A percentile compares a stretch with the other conserved stretches of the same genome.
Conservation (phyloP, 257 asterid genomes). For the Nicotiana attenuata region DNA sequence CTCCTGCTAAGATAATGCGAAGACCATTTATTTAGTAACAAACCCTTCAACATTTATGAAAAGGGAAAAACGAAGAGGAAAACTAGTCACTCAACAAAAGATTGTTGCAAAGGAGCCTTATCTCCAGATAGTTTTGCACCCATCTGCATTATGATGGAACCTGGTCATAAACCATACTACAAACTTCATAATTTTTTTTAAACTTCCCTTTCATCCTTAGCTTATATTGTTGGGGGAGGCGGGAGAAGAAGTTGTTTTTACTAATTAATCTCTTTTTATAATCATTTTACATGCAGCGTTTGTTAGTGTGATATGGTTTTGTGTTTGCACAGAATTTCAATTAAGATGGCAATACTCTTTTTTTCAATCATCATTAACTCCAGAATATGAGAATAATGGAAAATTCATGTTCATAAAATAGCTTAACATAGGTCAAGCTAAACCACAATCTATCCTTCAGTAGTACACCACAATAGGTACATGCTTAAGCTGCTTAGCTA, state of each 20-base stretch:
- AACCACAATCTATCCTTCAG: neutral
- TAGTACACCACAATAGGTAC: neutral
- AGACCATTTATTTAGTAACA: neutral
- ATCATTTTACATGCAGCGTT: neutral
- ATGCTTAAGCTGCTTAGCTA: neutral
- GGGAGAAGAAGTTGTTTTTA: neutral
- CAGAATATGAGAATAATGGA: neutral
- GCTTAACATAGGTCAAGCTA: neutral
- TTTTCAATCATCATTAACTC: neutral
- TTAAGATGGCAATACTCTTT: neutral
- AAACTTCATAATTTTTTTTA: neutral
- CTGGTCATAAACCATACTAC: neutral
- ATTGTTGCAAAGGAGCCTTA: neutral
- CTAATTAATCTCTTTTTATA: neutral
- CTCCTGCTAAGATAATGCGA: neutral
- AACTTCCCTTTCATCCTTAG: neutral
- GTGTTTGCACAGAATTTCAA: neutral
- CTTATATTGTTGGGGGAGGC: neutral
- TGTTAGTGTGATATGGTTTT: neutral
- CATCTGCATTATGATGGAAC: slow-evolving; percentile 6
- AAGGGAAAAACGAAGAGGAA: neutral
- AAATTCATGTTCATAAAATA: neutral
- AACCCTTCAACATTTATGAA: neutral
- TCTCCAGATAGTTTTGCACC: neutral
- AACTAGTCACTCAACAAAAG: neutral